A percentile compares a stretch with the other conserved stretches of the same genome.
These are phyloP conservation scores for Corymbia calophylla DNA, from an alignment of 441 rosid genomes.

Conservation along the genomic window DNA sequence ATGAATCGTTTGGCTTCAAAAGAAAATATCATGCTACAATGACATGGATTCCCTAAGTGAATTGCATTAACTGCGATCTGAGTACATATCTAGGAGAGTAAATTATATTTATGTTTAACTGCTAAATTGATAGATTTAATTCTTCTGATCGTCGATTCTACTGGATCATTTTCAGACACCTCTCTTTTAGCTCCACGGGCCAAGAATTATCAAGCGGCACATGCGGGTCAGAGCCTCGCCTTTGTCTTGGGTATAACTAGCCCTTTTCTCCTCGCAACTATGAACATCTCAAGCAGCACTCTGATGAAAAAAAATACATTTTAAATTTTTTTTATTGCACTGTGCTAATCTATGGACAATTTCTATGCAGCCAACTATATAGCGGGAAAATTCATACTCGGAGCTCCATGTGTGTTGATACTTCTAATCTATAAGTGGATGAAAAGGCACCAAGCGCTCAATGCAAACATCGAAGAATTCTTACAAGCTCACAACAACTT, in stretches of 20 bases:
- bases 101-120: too few species aligned
- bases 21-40: background rate
- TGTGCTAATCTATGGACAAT: background rate
- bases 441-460: background rate
- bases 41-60: background rate
- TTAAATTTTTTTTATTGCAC: background rate
- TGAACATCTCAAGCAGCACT: background rate
- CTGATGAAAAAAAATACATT: background rate
- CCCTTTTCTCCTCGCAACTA: background rate
- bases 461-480: too few species aligned
- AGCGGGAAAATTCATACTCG: background rate
- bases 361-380: background rate
- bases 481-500: background rate
- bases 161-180: background rate
- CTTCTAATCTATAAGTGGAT: background rate
- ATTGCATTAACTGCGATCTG: background rate
- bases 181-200: fast-evolving
- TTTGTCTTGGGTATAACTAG: background rate
- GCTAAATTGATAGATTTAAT: background rate
- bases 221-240: background rate
- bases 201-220: fast-evolving
- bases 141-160: background rate
- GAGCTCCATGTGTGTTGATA: background rate
- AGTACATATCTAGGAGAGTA: background rate
- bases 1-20: background rate